Conservation (phyloP, 495 filamentous ascomycete genomes). For the Daldinia loculata region DNA sequence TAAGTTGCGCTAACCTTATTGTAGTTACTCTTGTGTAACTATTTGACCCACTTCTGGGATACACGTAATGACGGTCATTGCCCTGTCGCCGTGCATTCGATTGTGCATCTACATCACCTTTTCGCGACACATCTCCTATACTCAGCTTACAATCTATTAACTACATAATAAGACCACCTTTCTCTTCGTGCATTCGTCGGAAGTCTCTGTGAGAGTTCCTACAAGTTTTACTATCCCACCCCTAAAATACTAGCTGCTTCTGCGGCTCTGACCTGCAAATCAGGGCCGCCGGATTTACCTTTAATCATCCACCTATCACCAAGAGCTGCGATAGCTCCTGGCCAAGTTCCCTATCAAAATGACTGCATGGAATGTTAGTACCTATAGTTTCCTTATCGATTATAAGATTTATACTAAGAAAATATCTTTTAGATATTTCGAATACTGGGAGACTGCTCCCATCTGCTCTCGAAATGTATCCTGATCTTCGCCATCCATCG, state of each 20-base stretch:
- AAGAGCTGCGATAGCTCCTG: constrained; percentile 22
- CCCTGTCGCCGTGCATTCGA: not conserved
- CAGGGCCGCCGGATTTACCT: constrained; percentile 33
- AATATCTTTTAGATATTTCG: constrained; percentile 73
- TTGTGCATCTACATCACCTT: constrained; percentile 3
- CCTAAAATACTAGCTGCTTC: constrained; percentile 16
- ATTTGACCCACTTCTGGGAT: constrained; percentile 20
- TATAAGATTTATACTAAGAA: constrained; percentile 1
- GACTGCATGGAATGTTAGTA: constrained; percentile 37
- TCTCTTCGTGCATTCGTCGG: not conserved
- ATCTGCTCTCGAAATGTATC: constrained; percentile 85
- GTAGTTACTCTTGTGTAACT: constrained; percentile 3
- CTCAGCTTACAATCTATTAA: constrained; percentile 28
- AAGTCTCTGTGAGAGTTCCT: not conserved
- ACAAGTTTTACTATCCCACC: constrained; percentile 8
- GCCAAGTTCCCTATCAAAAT: constrained; percentile 22
- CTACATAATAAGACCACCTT: constrained; percentile 17
- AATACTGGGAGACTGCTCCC: constrained; percentile 80
- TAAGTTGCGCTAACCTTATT: not conserved
- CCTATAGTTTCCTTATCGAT: not conserved
- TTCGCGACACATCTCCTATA: constrained; percentile 23
- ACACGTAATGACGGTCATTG: constrained; percentile 39
- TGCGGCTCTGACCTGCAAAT: constrained; percentile 39
- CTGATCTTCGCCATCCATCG: constrained; percentile 90
- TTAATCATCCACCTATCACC: constrained; percentile 2